Conservation (phyloP, 2,329 filamentous ascomycete species). For the Neoarthrinium moseri region DNA sequence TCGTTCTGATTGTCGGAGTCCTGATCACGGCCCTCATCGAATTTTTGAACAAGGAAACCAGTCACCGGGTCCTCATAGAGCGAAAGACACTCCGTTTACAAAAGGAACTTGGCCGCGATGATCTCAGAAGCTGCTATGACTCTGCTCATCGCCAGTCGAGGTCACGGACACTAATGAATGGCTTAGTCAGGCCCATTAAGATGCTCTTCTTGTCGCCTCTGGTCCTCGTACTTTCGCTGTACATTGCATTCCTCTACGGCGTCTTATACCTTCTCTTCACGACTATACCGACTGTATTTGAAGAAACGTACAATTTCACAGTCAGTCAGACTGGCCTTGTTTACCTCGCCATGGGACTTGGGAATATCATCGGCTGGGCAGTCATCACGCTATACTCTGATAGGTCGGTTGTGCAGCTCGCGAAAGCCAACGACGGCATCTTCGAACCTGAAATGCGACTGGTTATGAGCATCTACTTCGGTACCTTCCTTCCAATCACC, state of each 20-base stretch:
- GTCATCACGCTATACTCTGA: slow-evolving; percentile 34
- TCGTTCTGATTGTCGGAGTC: slow-evolving; percentile 32
- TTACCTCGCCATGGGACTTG: slow-evolving; percentile 50
- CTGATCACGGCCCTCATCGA: slow-evolving; percentile 9
- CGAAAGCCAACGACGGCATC: slow-evolving; percentile 22
- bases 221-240: slow-evolving; percentile 42
- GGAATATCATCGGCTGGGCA: slow-evolving; percentile 27
- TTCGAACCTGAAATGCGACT: slow-evolving; percentile 34
- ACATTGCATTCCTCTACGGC: slow-evolving; percentile 34
- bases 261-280: slow-evolving; percentile 37
- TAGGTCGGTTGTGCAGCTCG: slow-evolving; percentile 35
- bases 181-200: slow-evolving; percentile 40
- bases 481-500: slow-evolving; percentile 29
- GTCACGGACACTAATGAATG: slow-evolving; percentile 3
- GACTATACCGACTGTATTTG: slow-evolving; percentile 37
- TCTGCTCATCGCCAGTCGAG: slow-evolving; percentile 6
- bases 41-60: slow-evolving; percentile 11
- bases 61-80: slow-evolving; percentile 22
- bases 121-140: slow-evolving; percentile 14
- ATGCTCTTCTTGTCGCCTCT: slow-evolving; percentile 53
- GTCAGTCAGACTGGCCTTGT: slow-evolving; percentile 31
- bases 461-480: slow-evolving; percentile 29
- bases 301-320: slow-evolving; percentile 30
- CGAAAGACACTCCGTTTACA: slow-evolving; percentile 27
- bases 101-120: slow-evolving; percentile 28